Percentiles rank a stretch among this genome's conserved stretches.
Conservation (phyloP, 2,329 filamentous ascomycete species). For the Fusarium chlamydosporum region DNA sequence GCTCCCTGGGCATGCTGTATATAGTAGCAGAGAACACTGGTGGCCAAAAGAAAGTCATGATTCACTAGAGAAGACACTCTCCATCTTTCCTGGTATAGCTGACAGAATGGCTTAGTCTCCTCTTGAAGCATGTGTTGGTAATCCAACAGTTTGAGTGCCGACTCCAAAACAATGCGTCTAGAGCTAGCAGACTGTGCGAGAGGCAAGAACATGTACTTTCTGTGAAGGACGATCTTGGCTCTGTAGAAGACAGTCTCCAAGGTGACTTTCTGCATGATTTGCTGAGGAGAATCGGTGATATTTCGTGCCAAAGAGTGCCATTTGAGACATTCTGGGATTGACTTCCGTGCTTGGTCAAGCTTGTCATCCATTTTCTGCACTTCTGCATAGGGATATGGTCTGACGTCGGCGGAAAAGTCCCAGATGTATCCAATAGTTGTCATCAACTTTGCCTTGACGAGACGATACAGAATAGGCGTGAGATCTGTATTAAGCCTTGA, state of each 20-base stretch:
- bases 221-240: constrained; percentile 21
- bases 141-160: constrained; percentile 19
- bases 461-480: constrained; percentile 16
- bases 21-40: constrained; percentile 9
- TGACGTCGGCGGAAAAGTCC: constrained; percentile 16
- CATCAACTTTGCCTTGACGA: constrained; percentile 21
- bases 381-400: constrained; percentile 4
- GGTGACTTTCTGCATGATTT: constrained; percentile 9
- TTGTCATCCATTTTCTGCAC: constrained; percentile 21
- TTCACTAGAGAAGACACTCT: constrained; percentile 13
- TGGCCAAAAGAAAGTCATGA: constrained; percentile 13
- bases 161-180: constrained; percentile 14
- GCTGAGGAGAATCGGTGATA: constrained; percentile 21
- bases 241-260: constrained; percentile 3
- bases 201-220: constrained; percentile 8
- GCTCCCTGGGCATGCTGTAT: not conserved
- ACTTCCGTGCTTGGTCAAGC: constrained; percentile 1
- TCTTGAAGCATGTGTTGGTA: constrained; percentile 24
- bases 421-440: constrained; percentile 6
- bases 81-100: constrained; percentile 25
- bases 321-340: constrained; percentile 12
- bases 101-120: constrained; percentile 14
- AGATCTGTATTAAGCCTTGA: constrained; percentile 10
- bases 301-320: constrained; percentile 19
- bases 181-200: not conserved